phyloP scores from a whole-genome alignment of 2,329 filamentous ascomycete species.

The Claviceps sp. region DNA sequence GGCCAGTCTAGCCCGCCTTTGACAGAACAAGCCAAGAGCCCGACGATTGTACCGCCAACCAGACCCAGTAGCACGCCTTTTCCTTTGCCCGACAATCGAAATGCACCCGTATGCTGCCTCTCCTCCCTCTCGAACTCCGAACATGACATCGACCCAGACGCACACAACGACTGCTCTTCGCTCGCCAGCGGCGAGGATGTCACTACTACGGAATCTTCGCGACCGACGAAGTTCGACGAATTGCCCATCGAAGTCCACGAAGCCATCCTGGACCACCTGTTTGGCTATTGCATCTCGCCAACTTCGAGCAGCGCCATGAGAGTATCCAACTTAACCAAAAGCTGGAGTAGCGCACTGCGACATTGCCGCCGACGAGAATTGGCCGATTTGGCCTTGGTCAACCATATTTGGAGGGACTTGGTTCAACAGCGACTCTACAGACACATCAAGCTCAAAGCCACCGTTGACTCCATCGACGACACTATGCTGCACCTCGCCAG shows the following conservation, averaged over 20 bases:
- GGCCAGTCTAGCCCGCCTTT: constrained; percentile 39
- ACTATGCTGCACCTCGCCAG: constrained; percentile 46
- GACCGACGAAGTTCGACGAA: constrained; percentile 28
- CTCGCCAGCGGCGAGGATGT: constrained; percentile 10
- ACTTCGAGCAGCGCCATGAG: constrained; percentile 41
- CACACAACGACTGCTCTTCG: constrained; percentile 7
- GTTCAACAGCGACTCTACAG: constrained; percentile 62
- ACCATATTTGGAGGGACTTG: constrained; percentile 48
- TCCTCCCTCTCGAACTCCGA: constrained; percentile 13
- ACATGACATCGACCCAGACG: constrained; percentile 8
- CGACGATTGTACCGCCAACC: constrained; percentile 20
- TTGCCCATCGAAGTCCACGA: constrained; percentile 61
- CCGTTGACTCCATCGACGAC: constrained; percentile 45
- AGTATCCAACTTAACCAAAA: constrained; percentile 39
- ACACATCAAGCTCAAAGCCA: constrained; percentile 64
- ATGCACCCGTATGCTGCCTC: constrained; percentile 16
- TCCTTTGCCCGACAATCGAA: constrained; percentile 37
- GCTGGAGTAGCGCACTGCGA: constrained; percentile 51
- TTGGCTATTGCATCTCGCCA: constrained; percentile 53
- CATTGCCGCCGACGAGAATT: constrained; percentile 55
- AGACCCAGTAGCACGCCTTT: constrained; percentile 49
- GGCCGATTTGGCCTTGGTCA: constrained; percentile 51
- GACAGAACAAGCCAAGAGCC: constrained; percentile 28
- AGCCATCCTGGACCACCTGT: constrained; percentile 56
- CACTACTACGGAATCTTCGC: constrained; percentile 8